Evolutionary conservation across 2,329 filamentous ascomycete species (phyloP).

Genomic region (Microcera coccophila): DNA sequence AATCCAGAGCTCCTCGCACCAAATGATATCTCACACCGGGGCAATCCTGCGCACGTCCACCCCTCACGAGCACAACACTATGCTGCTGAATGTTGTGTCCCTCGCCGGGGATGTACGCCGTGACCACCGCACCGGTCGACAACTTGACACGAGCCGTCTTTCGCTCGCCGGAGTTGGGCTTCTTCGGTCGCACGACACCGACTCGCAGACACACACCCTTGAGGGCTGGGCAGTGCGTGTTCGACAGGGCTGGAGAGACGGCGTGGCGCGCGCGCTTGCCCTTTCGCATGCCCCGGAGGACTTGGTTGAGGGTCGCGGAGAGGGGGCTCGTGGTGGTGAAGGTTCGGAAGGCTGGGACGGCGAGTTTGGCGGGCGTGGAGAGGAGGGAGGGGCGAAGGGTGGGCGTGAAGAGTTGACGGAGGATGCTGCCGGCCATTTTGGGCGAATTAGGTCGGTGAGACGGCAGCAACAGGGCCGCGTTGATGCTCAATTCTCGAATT

Average conservation of each 20-base stretch:
- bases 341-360: conserved; percentile 31
- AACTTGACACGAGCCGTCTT: conserved; percentile 92
- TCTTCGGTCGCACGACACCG: conserved; percentile 92
- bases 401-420: conserved; percentile 35
- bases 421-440: conserved; percentile 35
- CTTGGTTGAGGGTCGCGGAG: conserved; percentile 68
- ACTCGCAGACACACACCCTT: conserved; percentile 97
- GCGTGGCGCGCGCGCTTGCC: conserved; percentile 78
- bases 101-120: conserved; percentile 93
- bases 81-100: conserved; percentile 99
- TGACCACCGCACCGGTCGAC: conserved; percentile 81
- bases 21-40: conserved; percentile 96
- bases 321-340: conserved; percentile 57
- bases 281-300: conserved; percentile 71
- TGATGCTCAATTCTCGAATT: background rate
- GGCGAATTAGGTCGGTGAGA: conserved; percentile 22
- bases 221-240: conserved; percentile 68
- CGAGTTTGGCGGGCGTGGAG: conserved; percentile 14
- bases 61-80: conserved; percentile 92
- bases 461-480: conserved; percentile 1
- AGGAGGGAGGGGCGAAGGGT: conserved; percentile 26
- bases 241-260: conserved; percentile 77
- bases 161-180: conserved; percentile 95
- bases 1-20: conserved; percentile 84
- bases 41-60: conserved; percentile 92